These are phyloP conservation scores for Pestalotiopsis sp. DNA, from an alignment of 2,329 filamentous ascomycete species.

Conservation along the genomic window DNA sequence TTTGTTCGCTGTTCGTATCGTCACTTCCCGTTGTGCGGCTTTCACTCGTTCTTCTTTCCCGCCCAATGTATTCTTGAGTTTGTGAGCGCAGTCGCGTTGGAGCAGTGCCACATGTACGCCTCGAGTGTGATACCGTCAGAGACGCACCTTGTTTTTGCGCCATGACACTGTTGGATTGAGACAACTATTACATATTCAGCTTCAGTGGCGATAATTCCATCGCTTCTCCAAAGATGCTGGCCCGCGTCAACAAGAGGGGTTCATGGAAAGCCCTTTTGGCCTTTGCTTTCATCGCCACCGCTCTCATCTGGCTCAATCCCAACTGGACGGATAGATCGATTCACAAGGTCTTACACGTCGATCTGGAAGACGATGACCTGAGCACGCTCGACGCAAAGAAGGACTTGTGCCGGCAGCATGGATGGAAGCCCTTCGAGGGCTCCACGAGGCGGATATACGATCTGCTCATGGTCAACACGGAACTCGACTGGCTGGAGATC, in stretches of 20 bases:
- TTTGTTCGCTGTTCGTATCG: not conserved
- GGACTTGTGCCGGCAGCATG: slow-evolving; percentile 37
- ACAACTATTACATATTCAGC: too few species aligned
- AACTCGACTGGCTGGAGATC: slow-evolving; percentile 69
- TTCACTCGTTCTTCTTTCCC: not conserved
- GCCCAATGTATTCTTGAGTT: not conserved
- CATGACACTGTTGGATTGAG: not conserved
- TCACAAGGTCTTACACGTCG: slow-evolving; percentile 27
- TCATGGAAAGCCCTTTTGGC: slow-evolving; percentile 19
- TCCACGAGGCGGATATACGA: slow-evolving; percentile 59
- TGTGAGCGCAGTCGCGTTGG: not conserved
- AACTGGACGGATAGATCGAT: slow-evolving; percentile 31
- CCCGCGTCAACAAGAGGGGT: slow-evolving; percentile 9
- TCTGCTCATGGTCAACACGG: slow-evolving; percentile 63
- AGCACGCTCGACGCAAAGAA: slow-evolving; percentile 22
- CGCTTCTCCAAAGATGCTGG: not conserved
- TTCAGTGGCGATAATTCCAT: not conserved
- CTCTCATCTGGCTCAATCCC: slow-evolving; percentile 32
- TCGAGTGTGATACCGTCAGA: not conserved
- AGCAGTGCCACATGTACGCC: not conserved
- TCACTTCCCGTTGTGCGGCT: not conserved
- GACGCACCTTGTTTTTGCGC: not conserved
- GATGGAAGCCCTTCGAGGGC: slow-evolving; percentile 38
- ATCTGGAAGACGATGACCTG: slow-evolving; percentile 21
- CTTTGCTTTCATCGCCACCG: slow-evolving; percentile 17